Evolutionary conservation across 1,284 basidiomycete species (phyloP).

Genomic region (Trametes sp.): DNA sequence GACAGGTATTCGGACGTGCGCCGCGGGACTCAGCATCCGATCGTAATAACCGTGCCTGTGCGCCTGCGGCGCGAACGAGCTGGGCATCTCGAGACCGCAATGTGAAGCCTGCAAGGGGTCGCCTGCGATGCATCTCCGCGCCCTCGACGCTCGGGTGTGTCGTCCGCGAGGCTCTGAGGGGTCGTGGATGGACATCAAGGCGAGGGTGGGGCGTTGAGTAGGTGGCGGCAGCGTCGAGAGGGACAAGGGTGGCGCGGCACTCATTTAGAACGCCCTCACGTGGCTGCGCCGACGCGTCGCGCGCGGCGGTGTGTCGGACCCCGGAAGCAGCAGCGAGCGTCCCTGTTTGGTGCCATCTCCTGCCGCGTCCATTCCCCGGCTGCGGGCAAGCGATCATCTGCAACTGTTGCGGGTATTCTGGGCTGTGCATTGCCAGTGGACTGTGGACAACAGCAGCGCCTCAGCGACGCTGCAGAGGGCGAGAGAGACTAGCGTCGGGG

Average conservation of each 20-base stretch:
- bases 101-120: neutral
- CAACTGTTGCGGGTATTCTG: neutral
- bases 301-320: constrained; percentile 21
- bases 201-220: constrained; percentile 25
- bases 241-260: constrained; percentile 1
- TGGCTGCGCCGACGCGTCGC: constrained; percentile 28
- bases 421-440: neutral
- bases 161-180: neutral
- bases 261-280: constrained; percentile 29
- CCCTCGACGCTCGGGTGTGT: constrained; percentile 2
- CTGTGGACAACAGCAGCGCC: neutral
- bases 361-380: constrained; percentile 12
- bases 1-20: no score
- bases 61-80: constrained; percentile 1
- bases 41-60: constrained; percentile 12
- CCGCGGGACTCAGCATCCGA: constrained; percentile 4
- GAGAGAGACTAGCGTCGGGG: neutral
- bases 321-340: constrained; percentile 22
- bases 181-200: neutral
- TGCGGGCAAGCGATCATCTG: constrained; percentile 2
- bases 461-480: neutral
- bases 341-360: constrained; percentile 8
- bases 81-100: constrained; percentile 10
- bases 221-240: constrained; percentile 20
- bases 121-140: constrained; percentile 6